Evolutionary conservation across 164 flowering plant species (phyloP).

Genomic region (Cinnamomum micranthum): DNA sequence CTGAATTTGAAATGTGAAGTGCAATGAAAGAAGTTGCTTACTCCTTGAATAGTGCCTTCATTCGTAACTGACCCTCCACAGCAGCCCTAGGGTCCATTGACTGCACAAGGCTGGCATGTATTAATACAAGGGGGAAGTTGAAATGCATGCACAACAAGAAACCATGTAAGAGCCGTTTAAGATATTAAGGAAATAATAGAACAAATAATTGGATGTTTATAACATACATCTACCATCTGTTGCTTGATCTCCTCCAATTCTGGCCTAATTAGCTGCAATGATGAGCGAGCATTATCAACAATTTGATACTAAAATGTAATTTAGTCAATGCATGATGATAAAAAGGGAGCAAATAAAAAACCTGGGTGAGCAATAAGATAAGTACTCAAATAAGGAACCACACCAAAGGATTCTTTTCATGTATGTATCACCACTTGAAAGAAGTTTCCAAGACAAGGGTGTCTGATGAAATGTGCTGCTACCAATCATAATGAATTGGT

Average conservation of each 20-base stretch:
- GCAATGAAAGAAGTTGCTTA: constrained; percentile 34
- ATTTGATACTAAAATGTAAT: background rate
- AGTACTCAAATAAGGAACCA: too few relatives aligned
- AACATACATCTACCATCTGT: constrained; percentile 49
- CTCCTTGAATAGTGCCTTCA: constrained; percentile 63
- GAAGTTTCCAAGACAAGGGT: too few relatives aligned
- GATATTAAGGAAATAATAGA: background rate
- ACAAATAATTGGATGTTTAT: background rate
- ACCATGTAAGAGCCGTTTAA: background rate
- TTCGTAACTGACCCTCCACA: constrained; percentile 48
- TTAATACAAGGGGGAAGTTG: background rate
- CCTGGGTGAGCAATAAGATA: background rate
- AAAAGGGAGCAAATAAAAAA: background rate
- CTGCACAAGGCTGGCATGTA: constrained; percentile 29
- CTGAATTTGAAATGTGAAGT: background rate
- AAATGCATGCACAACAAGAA: background rate
- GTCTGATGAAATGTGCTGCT: too few relatives aligned
- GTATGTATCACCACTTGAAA: too few relatives aligned
- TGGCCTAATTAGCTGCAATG: constrained; percentile 71
- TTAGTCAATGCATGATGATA: background rate
- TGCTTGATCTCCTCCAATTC: constrained; percentile 58
- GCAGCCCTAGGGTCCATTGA: constrained; percentile 51
- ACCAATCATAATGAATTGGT: too few relatives aligned
- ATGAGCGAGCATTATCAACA: constrained; percentile 9
- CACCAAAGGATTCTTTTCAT: too few relatives aligned